phyloP scores from a whole-genome alignment of 306 rosid species.

The Clitoria ternatea region DNA sequence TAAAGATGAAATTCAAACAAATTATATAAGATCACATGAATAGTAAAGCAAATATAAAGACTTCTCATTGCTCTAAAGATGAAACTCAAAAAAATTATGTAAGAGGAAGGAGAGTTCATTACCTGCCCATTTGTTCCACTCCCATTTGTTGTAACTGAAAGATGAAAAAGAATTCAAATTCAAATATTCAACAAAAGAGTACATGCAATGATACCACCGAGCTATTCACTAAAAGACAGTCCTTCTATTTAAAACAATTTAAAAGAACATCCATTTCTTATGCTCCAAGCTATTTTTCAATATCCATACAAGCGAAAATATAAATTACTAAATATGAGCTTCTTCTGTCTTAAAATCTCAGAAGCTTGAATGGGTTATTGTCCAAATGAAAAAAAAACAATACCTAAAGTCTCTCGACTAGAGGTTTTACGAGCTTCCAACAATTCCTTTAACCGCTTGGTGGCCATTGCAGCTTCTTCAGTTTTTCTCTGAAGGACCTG shows the following conservation, averaged over 20 bases:
- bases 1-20: slow-evolving; percentile 39
- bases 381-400: slow-evolving; percentile 11
- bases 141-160: slow-evolving; percentile 71
- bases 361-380: slow-evolving; percentile 5
- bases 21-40: slow-evolving; percentile 17
- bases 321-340: slow-evolving; percentile 9
- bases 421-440: slow-evolving; percentile 97
- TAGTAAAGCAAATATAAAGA: slow-evolving; percentile 34
- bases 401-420: slow-evolving; percentile 83
- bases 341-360: not conserved
- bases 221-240: slow-evolving; percentile 19
- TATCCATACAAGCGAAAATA: slow-evolving; percentile 4
- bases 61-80: slow-evolving; percentile 80
- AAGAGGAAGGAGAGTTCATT: slow-evolving; percentile 30
- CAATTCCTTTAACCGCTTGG: slow-evolving; percentile 96
- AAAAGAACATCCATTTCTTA: slow-evolving; percentile 19
- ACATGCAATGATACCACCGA: slow-evolving; percentile 12
- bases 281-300: slow-evolving; percentile 2
- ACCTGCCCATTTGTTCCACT: slow-evolving; percentile 87
- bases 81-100: slow-evolving; percentile 35
- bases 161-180: slow-evolving; percentile 35
- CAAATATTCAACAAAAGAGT: slow-evolving; percentile 18
- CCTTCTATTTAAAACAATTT: slow-evolving; percentile 10
- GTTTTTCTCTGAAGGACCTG: slow-evolving; percentile 99
- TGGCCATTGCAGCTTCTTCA: slow-evolving; percentile 99